Base-by-base conservation (phyloP, 768 basidiomycete species). In the Pseudohyphozyma bogoriensis region DNA sequence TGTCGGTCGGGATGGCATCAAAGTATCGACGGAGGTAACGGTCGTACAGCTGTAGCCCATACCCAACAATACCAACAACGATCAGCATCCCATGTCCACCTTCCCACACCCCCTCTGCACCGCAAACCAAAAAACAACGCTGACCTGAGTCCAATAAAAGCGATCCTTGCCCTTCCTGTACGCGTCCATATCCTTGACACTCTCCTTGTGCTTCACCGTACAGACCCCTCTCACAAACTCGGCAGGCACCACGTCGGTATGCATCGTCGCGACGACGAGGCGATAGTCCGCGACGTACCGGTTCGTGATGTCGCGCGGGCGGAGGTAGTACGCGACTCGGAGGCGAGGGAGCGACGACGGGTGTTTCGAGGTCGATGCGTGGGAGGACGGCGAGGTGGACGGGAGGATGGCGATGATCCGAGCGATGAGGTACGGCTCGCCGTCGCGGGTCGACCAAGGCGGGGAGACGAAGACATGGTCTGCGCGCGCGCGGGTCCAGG, bases 11-110 rank as follows among this genome's bases (percentile, higher is more conserved):
- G 55, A 99, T 85, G 68, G 96, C 86, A 73, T 97, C 95, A 74
- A 93, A 96, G 76, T 96, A 92, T 74, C 88, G 87, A 78, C 93
- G 91, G 76, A 96, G 89, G 75, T 93, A 96, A 55, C 91, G 90
- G 77, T 97, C 93, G 72, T 93, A 99, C 32, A 96, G 79, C 70
- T 70, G 55, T 42, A 18, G 40, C 46, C 22, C 29, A 16, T 26
- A 6, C 6, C 6, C 7, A 26, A 8, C 29, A 16, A 47, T 11
- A 24, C 6, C 7, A 26, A 8, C 12, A 46, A 8, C 46, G 22
- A 47, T 47, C 49, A 31, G 18, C 49, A 24, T 18, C 44, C 9
- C 44, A n/a, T 9, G 11, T 10, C 18, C 37, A 37, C 11, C 37
- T 37, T 18, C 37, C 37, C 11, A 37, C 11, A 37, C 37, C 11